Evolutionary conservation across 305 asterid species (phyloP).

Genomic region (Andrographis paniculata): DNA sequence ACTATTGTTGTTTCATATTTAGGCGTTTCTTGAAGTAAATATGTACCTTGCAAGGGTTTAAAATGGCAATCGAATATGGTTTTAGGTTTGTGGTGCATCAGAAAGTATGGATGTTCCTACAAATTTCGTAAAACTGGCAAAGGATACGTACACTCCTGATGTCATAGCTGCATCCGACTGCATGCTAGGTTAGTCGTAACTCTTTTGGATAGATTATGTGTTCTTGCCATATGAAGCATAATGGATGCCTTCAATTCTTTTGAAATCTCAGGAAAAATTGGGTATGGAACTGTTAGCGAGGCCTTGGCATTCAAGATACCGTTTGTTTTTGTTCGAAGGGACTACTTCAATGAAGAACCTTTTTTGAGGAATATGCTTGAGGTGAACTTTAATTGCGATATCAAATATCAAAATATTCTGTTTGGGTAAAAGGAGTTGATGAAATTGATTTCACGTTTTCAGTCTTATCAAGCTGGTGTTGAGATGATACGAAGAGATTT

Average conservation of each 20-base stretch:
- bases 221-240: conserved; percentile 11
- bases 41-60: conserved; percentile 7
- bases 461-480: conserved; percentile 91
- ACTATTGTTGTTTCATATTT: neutral
- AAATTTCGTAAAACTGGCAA: conserved; percentile 78
- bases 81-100: conserved; percentile 97
- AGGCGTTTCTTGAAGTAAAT: conserved; percentile 11
- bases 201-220: conserved; percentile 7
- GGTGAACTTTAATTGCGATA: conserved; percentile 45
- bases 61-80: conserved; percentile 9
- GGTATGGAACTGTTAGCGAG: conserved; percentile 98
- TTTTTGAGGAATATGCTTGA: conserved; percentile 98
- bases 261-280: conserved; percentile 77
- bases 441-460: no score
- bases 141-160: conserved; percentile 92
- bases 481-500: conserved; percentile 99
- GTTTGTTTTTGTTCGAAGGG: conserved; percentile 94
- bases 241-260: conserved; percentile 10
- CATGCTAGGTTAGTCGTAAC: conserved; percentile 79
- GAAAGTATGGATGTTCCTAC: conserved; percentile 73
- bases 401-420: no score
- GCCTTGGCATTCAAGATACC: conserved; percentile 94
- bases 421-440: neutral
- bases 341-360: conserved; percentile 97
- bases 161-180: conserved; percentile 96